Evolutionary conservation across 371 early-diverging fungal species (phyloP).

Genomic region (Syncephalis plumigaleata): DNA sequence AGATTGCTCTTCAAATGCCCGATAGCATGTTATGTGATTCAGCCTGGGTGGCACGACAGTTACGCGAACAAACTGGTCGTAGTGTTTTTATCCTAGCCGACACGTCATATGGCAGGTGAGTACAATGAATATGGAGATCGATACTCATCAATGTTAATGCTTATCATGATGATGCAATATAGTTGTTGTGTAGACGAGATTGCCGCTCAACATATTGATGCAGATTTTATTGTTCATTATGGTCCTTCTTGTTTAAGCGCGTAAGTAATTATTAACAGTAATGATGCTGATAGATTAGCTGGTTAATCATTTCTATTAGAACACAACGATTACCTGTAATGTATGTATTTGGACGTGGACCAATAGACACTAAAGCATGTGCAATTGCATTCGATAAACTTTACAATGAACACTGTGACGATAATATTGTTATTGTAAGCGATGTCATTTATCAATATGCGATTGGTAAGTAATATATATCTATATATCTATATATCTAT

Average conservation of each 20-base stretch:
- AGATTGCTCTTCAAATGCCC: slow-evolving; percentile 83
- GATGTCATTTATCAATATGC: slow-evolving; percentile 58
- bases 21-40: slow-evolving; percentile 68
- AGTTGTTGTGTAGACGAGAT: slow-evolving; percentile 95
- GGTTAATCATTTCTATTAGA: slow-evolving; percentile 13
- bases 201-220: slow-evolving; percentile 73
- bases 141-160: neutral
- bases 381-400: slow-evolving; percentile 18
- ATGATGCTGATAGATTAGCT: neutral
- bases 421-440: slow-evolving; percentile 46
- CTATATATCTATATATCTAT: too few relatives aligned
- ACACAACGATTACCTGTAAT: slow-evolving; percentile 65
- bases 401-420: slow-evolving; percentile 14
- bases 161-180: neutral
- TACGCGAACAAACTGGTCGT: slow-evolving; percentile 24
- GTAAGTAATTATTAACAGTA: slow-evolving; percentile 19
- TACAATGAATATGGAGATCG: too few relatives aligned
- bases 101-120: slow-evolving; percentile 74
- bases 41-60: slow-evolving; percentile 29
- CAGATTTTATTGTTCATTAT: slow-evolving; percentile 80
- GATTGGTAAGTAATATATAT: slow-evolving; percentile 16
- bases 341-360: slow-evolving; percentile 66
- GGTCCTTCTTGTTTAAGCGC: slow-evolving; percentile 80
- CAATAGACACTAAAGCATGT: slow-evolving; percentile 39
- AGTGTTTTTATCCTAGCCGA: slow-evolving; percentile 70